Evolutionary conservation across 129 eudicot species (phyloP), one percentile per base, ranked within the genome.

Genomic region (Deinandra increscens): DNA sequence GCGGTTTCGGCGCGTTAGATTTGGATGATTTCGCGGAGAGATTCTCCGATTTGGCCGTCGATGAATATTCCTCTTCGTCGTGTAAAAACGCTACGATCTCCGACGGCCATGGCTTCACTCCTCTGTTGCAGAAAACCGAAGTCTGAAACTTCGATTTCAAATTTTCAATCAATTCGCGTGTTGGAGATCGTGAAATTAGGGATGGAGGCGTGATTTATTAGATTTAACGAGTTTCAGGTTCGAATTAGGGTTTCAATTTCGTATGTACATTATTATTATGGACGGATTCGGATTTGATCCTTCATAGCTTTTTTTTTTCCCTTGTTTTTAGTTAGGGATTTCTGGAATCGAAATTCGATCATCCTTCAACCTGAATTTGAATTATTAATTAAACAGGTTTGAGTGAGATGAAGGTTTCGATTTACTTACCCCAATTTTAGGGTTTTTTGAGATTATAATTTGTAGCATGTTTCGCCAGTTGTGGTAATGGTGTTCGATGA

Each of bases 91-190:
- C 71, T 11, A 42, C 19, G 14, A 13, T 58, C 19, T 60, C 68
- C 3, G 73, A 75, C 19, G 8, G 14, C 8, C 74, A 50, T 62
- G 60, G 75, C 37, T 81, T 81, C 38, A 62, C 84, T 12, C 82
- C 86, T 12, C 36, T 84, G 45, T 29, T 78, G 71, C 77, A 69
- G 58, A 84, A 81, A 19, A 37, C 84, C 48, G 71, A 58, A 75
- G 85, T 56, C 64, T 84, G 55, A 78, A 22, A 29, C 6, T 51
- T 22, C 45, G 60, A 34, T 43, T n/a, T 49, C 55, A 2, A 6
- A 7, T 2, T 36, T 36, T 44, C n/a, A n/a, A n/a, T n/a, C n/a
- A n/a, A n/a, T 44, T 11, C 10, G 3, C 15, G 4, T 44, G 13
- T 44, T 4, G 0, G 49, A 12, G n/a, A 13, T 44, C 15, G 17